Base-by-base conservation (phyloP, 257 asterid genomes). In the Petunia axillaris region DNA sequence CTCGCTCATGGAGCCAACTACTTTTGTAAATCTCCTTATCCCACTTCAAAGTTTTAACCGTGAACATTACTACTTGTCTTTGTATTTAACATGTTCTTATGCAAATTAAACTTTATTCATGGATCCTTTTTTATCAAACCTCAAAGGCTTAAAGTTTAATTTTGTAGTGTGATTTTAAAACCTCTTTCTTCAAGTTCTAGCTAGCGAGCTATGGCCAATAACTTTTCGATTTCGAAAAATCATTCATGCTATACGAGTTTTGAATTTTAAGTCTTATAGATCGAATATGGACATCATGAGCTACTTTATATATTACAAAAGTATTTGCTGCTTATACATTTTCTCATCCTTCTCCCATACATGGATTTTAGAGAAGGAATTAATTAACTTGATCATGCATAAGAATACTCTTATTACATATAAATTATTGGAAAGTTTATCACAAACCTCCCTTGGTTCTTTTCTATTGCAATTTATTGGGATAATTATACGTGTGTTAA, bases 21-120 rank as follows among this genome's bases (percentile, higher is more conserved):
- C 76, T 83, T 48, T 52, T 85, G 90, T 87, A 87, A 75, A 54
- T 60, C 39, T 25, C 77, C 64, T 75, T n/a, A 70, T 37, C 52
- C 60, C 59, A 5, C 13, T 36, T 71, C 43, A 50, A 36, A 36
- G 10, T 4, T 64, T 39, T 38, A 11, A 39, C 35, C 73, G 2
- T 15, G 10, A 39, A 64, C 50, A 73, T 71, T 3, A 35, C 36
- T 48, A 73, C 0, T 25, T 0, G 62, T 36, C 48, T 73, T 71
- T 64, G 36, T 73, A 5, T 36, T 73, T 73, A 40, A 11, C 37
- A 71, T 48, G 36, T 48, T 71, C 9, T 35, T 48, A 11, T 67
- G 54, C 8, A 53, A 67, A 48, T 25, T 25, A 48, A 66, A 38
- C 54, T 66, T 41, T 66, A 7, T 35, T 41, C 75, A 7, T 66